Percentiles rank a stretch among this genome's conserved stretches.
Evolutionary conservation across 257 asterid species (phyloP).

Genomic region (Jacaranda copaia): DNA sequence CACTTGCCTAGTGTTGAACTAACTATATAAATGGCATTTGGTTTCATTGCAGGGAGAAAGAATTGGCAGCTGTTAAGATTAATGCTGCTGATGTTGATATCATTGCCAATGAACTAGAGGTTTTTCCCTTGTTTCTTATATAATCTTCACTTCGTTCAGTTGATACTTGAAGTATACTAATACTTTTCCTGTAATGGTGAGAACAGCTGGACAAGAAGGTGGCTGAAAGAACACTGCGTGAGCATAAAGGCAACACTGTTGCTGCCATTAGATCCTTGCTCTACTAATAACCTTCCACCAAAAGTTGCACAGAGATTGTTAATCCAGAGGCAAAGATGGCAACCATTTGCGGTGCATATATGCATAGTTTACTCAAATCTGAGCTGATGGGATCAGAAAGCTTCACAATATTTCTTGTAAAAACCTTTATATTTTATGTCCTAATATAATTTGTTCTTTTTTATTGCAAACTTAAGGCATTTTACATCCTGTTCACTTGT

Average conservation of each 20-base stretch:
- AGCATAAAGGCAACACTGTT: slow-evolving; percentile 93
- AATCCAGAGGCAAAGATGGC: background rate
- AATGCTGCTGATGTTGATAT: slow-evolving; percentile 86
- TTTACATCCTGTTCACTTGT: background rate
- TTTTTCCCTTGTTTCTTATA: slow-evolving; percentile 25
- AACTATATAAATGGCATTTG: background rate
- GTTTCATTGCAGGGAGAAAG: slow-evolving; percentile 73
- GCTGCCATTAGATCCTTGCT: slow-evolving; percentile 92
- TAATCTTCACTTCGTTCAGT: background rate
- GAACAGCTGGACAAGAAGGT: slow-evolving; percentile 86
- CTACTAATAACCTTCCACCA: slow-evolving; percentile 35
- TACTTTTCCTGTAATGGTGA: background rate
- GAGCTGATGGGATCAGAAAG: slow-evolving; percentile 11
- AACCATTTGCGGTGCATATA: background rate
- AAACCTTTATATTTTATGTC: slow-evolving; percentile 12
- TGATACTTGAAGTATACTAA: background rate
- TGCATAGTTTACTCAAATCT: background rate
- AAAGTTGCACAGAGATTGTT: background rate
- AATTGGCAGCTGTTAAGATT: slow-evolving; percentile 89
- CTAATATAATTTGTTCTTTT: background rate
- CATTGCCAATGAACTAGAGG: slow-evolving; percentile 94
- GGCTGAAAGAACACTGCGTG: slow-evolving; percentile 87
- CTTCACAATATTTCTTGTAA: slow-evolving; percentile 12
- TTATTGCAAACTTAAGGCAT: background rate
- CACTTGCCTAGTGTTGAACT: background rate